phyloP scores from a whole-genome alignment of 1,284 basidiomycete species.

The Puccinia brachypodii region DNA sequence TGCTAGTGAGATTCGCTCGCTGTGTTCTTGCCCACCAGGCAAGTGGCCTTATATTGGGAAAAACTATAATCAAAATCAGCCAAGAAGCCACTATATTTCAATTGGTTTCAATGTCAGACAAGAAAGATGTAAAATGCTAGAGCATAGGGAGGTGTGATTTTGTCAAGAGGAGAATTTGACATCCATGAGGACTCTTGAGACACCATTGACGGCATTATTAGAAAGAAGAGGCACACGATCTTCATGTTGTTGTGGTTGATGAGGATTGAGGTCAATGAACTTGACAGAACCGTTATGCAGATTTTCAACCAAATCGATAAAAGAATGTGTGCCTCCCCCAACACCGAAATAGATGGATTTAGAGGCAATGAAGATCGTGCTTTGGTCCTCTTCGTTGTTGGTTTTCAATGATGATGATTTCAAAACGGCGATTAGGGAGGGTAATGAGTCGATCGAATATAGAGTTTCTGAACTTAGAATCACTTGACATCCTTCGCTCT shows the following conservation, averaged over 20 bases:
- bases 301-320: conserved; percentile 64
- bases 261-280: background rate
- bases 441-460: conserved; percentile 71
- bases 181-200: conserved; percentile 16
- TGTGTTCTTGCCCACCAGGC: too few species aligned
- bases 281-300: background rate
- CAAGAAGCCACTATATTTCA: too few species aligned
- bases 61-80: too few species aligned
- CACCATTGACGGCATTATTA: background rate
- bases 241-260: too few species aligned
- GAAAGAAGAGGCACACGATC: background rate
- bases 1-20: too few species aligned
- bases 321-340: conserved; percentile 80
- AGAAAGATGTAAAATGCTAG: too few species aligned
- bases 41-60: too few species aligned
- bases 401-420: conserved; percentile 33
- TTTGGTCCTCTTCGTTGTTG: background rate
- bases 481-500: conserved; percentile 64
- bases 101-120: background rate
- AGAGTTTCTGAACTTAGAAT: conserved; percentile 90
- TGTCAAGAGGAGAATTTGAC: conserved; percentile 6
- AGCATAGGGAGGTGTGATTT: too few species aligned
- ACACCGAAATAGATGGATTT: conserved; percentile 96
- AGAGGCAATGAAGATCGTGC: conserved; percentile 63
- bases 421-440: conserved; percentile 65